These are phyloP conservation scores for Bothia castanella DNA, from an alignment of 1,284 basidiomycete species.

Conservation along the genomic window DNA sequence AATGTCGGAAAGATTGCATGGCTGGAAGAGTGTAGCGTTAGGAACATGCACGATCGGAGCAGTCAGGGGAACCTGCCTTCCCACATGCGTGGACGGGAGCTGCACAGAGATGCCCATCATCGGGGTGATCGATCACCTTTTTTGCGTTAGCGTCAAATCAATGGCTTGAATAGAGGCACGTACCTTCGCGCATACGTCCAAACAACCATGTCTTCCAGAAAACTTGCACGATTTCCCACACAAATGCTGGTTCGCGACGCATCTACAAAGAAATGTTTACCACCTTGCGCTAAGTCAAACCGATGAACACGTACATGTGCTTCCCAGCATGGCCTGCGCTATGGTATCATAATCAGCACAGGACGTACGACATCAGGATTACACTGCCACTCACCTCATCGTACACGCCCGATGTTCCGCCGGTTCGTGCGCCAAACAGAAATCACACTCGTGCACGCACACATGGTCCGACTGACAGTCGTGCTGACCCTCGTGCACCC, in stretches of 20 bases:
- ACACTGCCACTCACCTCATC: slow-evolving; percentile 41
- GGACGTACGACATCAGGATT: not conserved
- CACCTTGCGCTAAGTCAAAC: not conserved
- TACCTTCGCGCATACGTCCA: slow-evolving; percentile 49
- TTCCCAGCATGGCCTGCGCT: slow-evolving; percentile 56
- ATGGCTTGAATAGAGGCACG: not conserved
- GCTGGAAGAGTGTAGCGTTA: slow-evolving; percentile 29
- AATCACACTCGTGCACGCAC: slow-evolving; percentile 45
- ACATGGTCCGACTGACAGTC: slow-evolving; percentile 47
- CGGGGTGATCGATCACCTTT: slow-evolving; percentile 43
- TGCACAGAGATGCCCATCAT: slow-evolving; percentile 50
- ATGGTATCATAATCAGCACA: not conserved
- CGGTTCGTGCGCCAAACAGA: slow-evolving; percentile 35
- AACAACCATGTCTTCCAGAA: slow-evolving; percentile 44
- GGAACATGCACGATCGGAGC: not conserved
- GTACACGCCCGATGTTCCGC: slow-evolving; percentile 37
- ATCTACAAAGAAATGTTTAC: slow-evolving; percentile 33
- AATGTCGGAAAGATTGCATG: slow-evolving; percentile 42
- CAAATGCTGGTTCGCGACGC: slow-evolving; percentile 45
- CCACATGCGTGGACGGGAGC: slow-evolving; percentile 54
- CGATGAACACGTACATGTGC: slow-evolving; percentile 42
- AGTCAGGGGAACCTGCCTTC: slow-evolving; percentile 34
- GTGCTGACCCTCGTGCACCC: slow-evolving; percentile 46
- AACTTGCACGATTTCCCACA: slow-evolving; percentile 49
- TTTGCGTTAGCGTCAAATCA: not conserved